These are phyloP conservation scores for Cephaloascus fragrans DNA, from an alignment of 805 yeast genomes.

Conservation along the genomic window DNA sequence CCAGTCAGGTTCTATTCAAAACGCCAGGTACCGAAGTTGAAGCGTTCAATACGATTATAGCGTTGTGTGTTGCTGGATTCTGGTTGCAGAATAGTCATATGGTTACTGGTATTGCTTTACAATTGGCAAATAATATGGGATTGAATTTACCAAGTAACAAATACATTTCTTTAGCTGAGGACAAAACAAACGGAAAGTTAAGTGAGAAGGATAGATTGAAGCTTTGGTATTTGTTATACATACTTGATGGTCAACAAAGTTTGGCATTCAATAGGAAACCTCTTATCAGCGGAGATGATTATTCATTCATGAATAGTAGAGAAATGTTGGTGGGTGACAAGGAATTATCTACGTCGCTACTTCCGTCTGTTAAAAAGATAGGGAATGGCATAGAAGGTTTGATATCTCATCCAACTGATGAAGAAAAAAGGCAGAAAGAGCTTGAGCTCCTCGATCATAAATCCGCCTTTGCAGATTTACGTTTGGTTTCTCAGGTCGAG, in stretches of 20 bases:
- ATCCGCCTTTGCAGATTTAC: conserved; percentile 32
- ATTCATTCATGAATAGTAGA: conserved; percentile 30
- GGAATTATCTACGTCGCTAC: neutral
- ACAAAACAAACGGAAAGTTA: conserved; percentile 4
- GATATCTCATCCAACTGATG: conserved; percentile 4
- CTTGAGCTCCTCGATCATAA: conserved; percentile 8
- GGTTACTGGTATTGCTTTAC: conserved; percentile 61
- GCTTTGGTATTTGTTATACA: conserved; percentile 57
- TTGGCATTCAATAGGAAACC: conserved; percentile 50
- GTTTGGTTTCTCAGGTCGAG: conserved; percentile 58
- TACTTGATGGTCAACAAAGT: conserved; percentile 63
- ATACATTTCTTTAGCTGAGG: conserved; percentile 1
- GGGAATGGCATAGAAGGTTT: no score
- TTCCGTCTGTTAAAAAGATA: no score
- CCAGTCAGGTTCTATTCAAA: conserved; percentile 21
- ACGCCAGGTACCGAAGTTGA: conserved; percentile 32
- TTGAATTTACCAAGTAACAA: conserved; percentile 21
- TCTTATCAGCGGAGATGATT: conserved; percentile 38
- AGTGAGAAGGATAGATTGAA: conserved; percentile 38
- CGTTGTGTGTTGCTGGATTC: conserved; percentile 54
- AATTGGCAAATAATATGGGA: conserved; percentile 47
- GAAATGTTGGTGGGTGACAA: conserved; percentile 18
- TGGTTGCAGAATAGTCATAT: conserved; percentile 59
- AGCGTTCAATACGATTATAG: conserved; percentile 51
- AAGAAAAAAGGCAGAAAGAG: conserved; percentile 2